phyloP scores from a whole-genome alignment of 176 grass and related monocot species.

The Tillandsia fasciculata region DNA sequence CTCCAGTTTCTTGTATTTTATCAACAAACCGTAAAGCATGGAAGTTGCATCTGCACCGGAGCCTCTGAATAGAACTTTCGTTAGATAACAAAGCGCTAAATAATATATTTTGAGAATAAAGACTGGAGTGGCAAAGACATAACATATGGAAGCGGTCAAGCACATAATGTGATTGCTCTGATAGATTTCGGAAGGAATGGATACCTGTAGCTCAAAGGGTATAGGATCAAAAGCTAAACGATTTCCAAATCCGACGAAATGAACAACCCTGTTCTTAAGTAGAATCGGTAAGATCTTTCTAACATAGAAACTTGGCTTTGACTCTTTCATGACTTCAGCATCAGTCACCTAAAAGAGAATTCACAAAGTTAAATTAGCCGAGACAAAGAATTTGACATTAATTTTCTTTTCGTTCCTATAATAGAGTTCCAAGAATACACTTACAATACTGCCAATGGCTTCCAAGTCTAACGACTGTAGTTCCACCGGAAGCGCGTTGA shows the following conservation, averaged over 20 bases:
- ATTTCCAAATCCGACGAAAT: constrained; percentile 98
- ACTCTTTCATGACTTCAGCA: constrained; percentile 88
- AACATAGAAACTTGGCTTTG: constrained; percentile 85
- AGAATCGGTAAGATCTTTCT: constrained; percentile 87
- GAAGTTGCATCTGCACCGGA: constrained; percentile 98
- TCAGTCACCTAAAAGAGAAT: constrained; percentile 70
- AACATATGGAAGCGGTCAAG: background rate
- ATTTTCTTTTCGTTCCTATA: constrained; percentile 1
- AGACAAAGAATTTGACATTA: background rate
- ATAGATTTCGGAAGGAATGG: constrained; percentile 16
- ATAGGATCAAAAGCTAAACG: constrained; percentile 96
- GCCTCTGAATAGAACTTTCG: constrained; percentile 37
- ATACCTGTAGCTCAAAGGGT: constrained; percentile 93
- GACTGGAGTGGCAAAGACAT: too few species aligned
- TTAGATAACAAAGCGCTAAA: constrained; percentile 3
- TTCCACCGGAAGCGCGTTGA: constrained; percentile 74
- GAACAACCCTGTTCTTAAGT: constrained; percentile 74
- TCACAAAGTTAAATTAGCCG: background rate
- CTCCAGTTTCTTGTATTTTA: constrained; percentile 81
- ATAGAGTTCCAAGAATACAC: constrained; percentile 19
- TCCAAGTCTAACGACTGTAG: constrained; percentile 84
- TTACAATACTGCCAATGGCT: constrained; percentile 79
- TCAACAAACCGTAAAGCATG: constrained; percentile 82
- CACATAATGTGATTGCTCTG: background rate
- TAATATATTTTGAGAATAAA: background rate